Evolutionary conservation across 1,284 basidiomycete species (phyloP), one percentile per base, ranked within the genome.

Genomic region (Dichomitus squalens): DNA sequence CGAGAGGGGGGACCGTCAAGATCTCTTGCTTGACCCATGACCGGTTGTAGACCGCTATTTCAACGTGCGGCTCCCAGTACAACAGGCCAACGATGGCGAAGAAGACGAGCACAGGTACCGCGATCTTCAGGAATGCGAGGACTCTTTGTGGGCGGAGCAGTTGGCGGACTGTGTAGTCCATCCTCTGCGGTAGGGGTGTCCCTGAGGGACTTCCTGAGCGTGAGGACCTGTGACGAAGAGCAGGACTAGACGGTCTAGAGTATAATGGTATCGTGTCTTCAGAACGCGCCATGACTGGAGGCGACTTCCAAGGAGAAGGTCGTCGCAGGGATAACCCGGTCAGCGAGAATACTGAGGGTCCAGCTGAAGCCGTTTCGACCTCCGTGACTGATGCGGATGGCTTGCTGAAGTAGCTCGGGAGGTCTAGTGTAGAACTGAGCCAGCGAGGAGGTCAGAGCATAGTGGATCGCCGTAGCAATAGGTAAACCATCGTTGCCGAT

Each of bases 31-130:
- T 72, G 34, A 95, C 79, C 93, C 94, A 96, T 46, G 76, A 74
- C 27, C 88, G 82, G 62, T 82, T 80, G 73, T 92, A 94, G 64
- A 92, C 81, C 23, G 86, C 79, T 21, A 95, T 75, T 73, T 95
- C 93, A 64, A 95, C 72, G 70, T 95, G 93, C 4, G 90, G 82
- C 70, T 95, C 89, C 75, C 86, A 93, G 29, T 82, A 68, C 64
- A 82, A 79, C 54, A 84, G 71, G 16, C 64, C 79, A 18, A 81
- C 53, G 44, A 86, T 57, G 31, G 86, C 48, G 55, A 75, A 59
- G 49, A 84, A 57, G 52, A 79, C 59, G 35, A 72, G 57, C 18
- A 72, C 44, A 1, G 76, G 72, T 3, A 79, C 34, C 40, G 68
- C 52, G 34, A 64, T 43, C 40, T 69, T 68, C 33, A 68, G 53